These are phyloP conservation scores for Nigrograna mackinnonii DNA, from an alignment of 2,329 filamentous ascomycete genomes.

Conservation along the genomic window DNA sequence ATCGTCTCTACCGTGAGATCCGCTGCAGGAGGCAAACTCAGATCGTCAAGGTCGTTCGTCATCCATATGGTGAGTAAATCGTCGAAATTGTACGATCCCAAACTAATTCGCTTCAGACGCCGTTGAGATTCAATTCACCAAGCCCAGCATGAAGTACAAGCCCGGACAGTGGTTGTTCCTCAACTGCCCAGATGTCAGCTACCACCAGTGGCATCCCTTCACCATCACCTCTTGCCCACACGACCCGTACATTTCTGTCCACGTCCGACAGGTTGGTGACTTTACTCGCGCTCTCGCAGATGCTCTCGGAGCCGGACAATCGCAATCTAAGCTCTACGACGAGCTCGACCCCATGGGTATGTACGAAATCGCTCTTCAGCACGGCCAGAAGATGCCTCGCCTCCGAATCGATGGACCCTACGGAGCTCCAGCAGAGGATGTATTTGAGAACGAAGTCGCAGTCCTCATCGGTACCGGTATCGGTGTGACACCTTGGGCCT, in stretches of 20 bases:
- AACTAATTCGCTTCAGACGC: conserved; percentile 64
- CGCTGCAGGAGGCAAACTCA: conserved; percentile 80
- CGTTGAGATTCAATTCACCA: conserved; percentile 95
- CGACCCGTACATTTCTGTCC: conserved; percentile 91
- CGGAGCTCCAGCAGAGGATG: conserved; percentile 94
- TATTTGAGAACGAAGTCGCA: conserved; percentile 90
- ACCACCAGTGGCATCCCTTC: conserved; percentile 96
- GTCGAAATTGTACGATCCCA: conserved; percentile 2
- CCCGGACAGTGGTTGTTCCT: conserved; percentile 98
- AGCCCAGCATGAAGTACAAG: conserved; percentile 97
- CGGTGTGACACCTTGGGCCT: conserved; percentile 83
- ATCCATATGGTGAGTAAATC: conserved; percentile 77
- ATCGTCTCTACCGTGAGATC: conserved; percentile 90
- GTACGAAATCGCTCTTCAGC: conserved; percentile 95
- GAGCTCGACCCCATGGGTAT: conserved; percentile 90
- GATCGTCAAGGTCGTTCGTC: conserved; percentile 91
- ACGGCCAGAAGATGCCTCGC: conserved; percentile 87
- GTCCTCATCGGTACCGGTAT: conserved; percentile 86
- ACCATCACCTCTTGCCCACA: conserved; percentile 98
- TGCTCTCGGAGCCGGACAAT: conserved; percentile 85
- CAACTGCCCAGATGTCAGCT: conserved; percentile 86
- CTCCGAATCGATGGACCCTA: conserved; percentile 95
- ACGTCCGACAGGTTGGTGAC: conserved; percentile 95
- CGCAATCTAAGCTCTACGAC: conserved; percentile 88
- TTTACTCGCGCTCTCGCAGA: conserved; percentile 95